These are phyloP conservation scores for Remersonia thermophila DNA, from an alignment of 2,329 filamentous ascomycete genomes.

Conservation along the genomic window DNA sequence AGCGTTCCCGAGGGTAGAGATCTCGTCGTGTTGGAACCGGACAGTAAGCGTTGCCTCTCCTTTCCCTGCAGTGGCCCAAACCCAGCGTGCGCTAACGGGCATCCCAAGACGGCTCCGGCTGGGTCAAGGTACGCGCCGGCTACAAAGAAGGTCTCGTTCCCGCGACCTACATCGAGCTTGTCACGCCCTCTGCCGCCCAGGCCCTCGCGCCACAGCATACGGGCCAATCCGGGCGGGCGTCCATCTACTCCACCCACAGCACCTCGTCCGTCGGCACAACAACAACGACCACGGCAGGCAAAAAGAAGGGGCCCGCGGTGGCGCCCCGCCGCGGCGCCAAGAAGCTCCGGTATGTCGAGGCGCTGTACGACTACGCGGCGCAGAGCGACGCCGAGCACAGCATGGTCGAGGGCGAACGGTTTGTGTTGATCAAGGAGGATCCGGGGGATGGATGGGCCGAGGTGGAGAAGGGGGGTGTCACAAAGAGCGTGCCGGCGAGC, in stretches of 20 bases:
- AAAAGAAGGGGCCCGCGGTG: conserved; percentile 85
- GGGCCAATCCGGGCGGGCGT: conserved; percentile 31
- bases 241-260: conserved; percentile 71
- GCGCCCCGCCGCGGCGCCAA: conserved; percentile 84
- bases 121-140: conserved; percentile 71
- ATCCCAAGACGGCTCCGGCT: conserved; percentile 78
- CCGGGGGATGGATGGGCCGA: conserved; percentile 92
- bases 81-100: conserved; percentile 11
- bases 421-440: conserved; percentile 81
- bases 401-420: conserved; percentile 82
- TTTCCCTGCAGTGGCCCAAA: background rate
- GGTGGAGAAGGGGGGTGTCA: conserved; percentile 80
- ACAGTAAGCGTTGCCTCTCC: conserved; percentile 50
- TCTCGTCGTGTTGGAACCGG: conserved; percentile 67
- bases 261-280: conserved; percentile 48
- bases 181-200: conserved; percentile 27
- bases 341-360: conserved; percentile 87
- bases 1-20: conserved; percentile 68
- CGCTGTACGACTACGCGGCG: conserved; percentile 82
- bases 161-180: conserved; percentile 67
- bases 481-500: conserved; percentile 83
- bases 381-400: conserved; percentile 77
- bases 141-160: conserved; percentile 77
- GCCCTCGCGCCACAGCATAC: conserved; percentile 34
- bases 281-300: conserved; percentile 30